These are phyloP conservation scores for Aciculosporium take DNA, from an alignment of 2,329 filamentous ascomycete species.

Conservation along the genomic window DNA sequence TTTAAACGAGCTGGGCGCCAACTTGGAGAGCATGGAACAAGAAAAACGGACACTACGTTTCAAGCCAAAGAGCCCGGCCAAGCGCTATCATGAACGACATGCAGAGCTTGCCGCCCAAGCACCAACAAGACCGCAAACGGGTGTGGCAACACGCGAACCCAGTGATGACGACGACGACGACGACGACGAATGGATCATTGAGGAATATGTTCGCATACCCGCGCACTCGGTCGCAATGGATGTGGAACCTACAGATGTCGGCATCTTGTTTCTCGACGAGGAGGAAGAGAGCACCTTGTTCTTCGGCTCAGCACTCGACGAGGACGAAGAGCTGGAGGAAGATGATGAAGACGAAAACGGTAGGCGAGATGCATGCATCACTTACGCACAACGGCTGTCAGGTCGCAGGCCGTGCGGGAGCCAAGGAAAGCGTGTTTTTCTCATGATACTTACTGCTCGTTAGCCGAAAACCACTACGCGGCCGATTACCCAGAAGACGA, in stretches of 20 bases:
- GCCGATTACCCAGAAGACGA: slow-evolving; percentile 74
- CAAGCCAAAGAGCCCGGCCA: slow-evolving; percentile 40
- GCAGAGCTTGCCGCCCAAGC: slow-evolving; percentile 20
- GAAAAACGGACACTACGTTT: slow-evolving; percentile 29
- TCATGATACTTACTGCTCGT: slow-evolving; percentile 3
- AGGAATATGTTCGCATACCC: slow-evolving; percentile 49
- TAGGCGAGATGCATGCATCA: slow-evolving; percentile 17
- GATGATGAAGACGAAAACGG: slow-evolving; percentile 55
- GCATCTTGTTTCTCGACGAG: slow-evolving; percentile 41
- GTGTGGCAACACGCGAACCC: slow-evolving; percentile 24
- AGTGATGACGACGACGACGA: slow-evolving; percentile 32
- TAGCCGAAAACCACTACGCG: slow-evolving; percentile 64
- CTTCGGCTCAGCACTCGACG: slow-evolving; percentile 43
- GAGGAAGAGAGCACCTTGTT: slow-evolving; percentile 47
- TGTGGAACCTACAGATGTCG: slow-evolving; percentile 36
- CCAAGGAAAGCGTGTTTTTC: background rate
- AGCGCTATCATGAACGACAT: slow-evolving; percentile 42
- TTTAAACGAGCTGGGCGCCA: slow-evolving; percentile 41
- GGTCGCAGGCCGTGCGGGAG: background rate
- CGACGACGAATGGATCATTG: slow-evolving; percentile 47
- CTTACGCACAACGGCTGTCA: background rate
- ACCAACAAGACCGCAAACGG: slow-evolving; percentile 6
- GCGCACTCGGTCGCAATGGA: slow-evolving; percentile 33
- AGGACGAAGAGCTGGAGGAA: slow-evolving; percentile 43
- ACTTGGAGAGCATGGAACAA: slow-evolving; percentile 32